Percentiles rank a stretch among this genome's conserved stretches.
phyloP scores from a whole-genome alignment of 1,139 yeast genomes.

The Taphrina pruni region DNA sequence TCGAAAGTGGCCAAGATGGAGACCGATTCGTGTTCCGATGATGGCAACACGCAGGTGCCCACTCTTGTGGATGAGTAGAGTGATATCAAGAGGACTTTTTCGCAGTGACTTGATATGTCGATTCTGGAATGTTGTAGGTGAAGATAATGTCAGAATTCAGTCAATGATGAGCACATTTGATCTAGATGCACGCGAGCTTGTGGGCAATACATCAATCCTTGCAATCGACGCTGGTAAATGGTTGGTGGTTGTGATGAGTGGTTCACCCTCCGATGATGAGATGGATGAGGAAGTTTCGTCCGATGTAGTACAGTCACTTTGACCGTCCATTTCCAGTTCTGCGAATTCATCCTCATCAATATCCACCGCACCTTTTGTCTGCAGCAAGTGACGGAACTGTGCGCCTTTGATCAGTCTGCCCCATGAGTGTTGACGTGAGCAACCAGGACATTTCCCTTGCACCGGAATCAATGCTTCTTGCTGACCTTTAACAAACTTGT shows the following conservation, averaged over 20 bases:
- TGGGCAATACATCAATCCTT: neutral
- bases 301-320: slow-evolving; percentile 4
- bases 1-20: neutral
- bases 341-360: slow-evolving; percentile 28
- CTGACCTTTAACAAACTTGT: neutral
- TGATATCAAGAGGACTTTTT: neutral
- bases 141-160: neutral
- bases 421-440: slow-evolving; percentile 20
- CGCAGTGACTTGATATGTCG: neutral
- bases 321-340: slow-evolving; percentile 24
- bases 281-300: neutral
- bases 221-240: neutral
- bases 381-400: slow-evolving; percentile 25
- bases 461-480: slow-evolving; percentile 12
- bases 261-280: neutral
- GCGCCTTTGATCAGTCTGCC: slow-evolving; percentile 31
- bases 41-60: neutral
- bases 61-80: neutral
- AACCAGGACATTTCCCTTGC: slow-evolving; percentile 32
- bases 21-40: neutral
- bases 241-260: neutral
- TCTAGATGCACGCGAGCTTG: neutral
- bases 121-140: too few relatives aligned
- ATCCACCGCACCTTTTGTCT: slow-evolving; percentile 19
- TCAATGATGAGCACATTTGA: slow-evolving; percentile 4